Evolutionary conservation across 2,329 filamentous ascomycete genomes (phyloP).

Genomic region (Penicillium sp.): DNA sequence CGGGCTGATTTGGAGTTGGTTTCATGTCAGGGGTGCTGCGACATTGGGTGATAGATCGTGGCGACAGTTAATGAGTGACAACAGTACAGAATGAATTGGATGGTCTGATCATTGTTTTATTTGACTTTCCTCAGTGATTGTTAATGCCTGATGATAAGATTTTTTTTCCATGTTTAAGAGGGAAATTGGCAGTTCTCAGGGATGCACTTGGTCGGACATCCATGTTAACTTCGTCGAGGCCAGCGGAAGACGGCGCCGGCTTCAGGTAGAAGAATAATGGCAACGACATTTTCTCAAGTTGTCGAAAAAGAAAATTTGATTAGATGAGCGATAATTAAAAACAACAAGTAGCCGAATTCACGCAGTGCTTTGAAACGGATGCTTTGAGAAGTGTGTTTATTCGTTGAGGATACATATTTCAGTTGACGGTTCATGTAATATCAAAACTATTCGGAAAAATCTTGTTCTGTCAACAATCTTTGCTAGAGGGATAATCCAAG

Average conservation of each 20-base stretch:
- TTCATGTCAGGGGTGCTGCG: neutral
- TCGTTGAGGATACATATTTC: neutral
- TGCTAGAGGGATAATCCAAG: neutral
- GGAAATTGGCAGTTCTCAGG: too few species aligned
- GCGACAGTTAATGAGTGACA: neutral
- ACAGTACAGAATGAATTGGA: neutral
- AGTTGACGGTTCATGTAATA: neutral
- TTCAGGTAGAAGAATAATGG: too few species aligned
- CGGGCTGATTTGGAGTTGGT: neutral
- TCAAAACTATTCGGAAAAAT: too few species aligned
- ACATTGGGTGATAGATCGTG: neutral
- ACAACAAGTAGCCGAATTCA: too few species aligned
- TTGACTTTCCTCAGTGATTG: neutral
- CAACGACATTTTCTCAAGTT: too few species aligned
- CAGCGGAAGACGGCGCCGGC: too few species aligned
- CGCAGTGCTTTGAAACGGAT: too few species aligned
- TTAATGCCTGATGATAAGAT: neutral
- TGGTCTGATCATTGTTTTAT: neutral
- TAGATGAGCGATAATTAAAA: too few species aligned
- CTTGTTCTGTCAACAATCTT: too few species aligned
- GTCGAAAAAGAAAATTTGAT: too few species aligned
- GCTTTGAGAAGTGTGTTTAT: neutral
- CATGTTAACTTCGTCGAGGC: too few species aligned
- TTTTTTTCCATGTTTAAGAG: neutral
- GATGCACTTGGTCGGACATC: too few species aligned